Percentiles rank a stretch among this genome's conserved stretches.
Conservation (phyloP, 1,284 basidiomycete species). For the Trametes sp. region DNA sequence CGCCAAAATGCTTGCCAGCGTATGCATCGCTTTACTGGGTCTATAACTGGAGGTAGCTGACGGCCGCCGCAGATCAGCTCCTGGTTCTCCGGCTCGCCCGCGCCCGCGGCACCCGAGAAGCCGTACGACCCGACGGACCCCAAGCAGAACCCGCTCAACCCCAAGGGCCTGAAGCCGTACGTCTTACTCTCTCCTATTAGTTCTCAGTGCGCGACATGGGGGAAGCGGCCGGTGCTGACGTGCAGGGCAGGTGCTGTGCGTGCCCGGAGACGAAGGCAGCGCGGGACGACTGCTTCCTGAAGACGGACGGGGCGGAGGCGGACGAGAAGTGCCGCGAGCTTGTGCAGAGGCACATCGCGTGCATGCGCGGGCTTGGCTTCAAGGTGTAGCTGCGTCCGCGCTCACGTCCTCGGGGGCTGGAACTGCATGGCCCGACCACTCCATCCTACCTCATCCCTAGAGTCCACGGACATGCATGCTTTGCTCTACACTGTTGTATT, state of each 20-base stretch:
- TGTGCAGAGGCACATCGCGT: constrained; percentile 83
- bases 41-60: neutral
- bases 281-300: constrained; percentile 94
- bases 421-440: neutral
- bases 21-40: neutral
- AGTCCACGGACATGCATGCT: constrained; percentile 1
- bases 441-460: neutral
- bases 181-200: constrained; percentile 44
- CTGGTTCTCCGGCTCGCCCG: constrained; percentile 50
- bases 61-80: constrained; percentile 44
- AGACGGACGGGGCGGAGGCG: constrained; percentile 72
- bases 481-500: constrained; percentile 5
- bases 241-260: constrained; percentile 84
- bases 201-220: neutral
- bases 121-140: constrained; percentile 72
- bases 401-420: neutral
- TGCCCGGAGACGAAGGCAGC: constrained; percentile 93
- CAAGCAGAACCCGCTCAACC: constrained; percentile 85
- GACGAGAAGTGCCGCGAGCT: constrained; percentile 83
- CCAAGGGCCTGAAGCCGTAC: constrained; percentile 90
- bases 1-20: neutral
- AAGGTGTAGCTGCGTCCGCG: constrained; percentile 59
- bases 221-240: neutral
- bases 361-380: constrained; percentile 92
- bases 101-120: constrained; percentile 45